These are phyloP conservation scores for Ophiostoma sp. DNA, from an alignment of 2,329 filamentous ascomycete genomes.

Conservation along the genomic window DNA sequence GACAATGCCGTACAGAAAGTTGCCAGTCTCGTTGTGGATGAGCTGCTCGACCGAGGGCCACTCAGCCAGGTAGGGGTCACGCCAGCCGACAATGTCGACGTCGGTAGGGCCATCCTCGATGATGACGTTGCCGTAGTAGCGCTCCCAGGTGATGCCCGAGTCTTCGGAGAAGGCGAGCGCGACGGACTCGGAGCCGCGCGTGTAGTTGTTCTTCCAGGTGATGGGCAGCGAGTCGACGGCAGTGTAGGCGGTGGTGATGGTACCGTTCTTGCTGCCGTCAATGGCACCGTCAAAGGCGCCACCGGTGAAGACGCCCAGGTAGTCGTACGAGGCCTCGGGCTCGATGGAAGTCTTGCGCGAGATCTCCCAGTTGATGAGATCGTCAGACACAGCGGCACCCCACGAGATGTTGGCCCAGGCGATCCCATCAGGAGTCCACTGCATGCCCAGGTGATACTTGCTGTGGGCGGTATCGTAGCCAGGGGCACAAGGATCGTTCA, in stretches of 20 bases:
- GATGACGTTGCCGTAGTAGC: conserved; percentile 33
- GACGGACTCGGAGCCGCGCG: conserved; percentile 39
- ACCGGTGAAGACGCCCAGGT: conserved; percentile 49
- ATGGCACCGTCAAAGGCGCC: conserved; percentile 46
- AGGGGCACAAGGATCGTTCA: conserved; percentile 46
- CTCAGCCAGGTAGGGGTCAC: conserved; percentile 34
- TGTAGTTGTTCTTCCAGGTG: conserved; percentile 38
- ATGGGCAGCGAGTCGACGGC: conserved; percentile 36
- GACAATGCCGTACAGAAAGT: conserved; percentile 42
- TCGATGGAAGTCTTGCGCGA: conserved; percentile 33
- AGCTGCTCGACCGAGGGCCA: conserved; percentile 32
- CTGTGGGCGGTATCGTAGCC: conserved; percentile 45
- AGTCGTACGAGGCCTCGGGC: conserved; percentile 42
- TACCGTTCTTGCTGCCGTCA: conserved; percentile 35
- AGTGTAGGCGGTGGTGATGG: conserved; percentile 32
- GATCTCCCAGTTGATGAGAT: conserved; percentile 41
- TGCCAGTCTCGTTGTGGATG: conserved; percentile 22
- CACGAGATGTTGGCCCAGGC: conserved; percentile 41
- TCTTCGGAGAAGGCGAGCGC: conserved; percentile 39
- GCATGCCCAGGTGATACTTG: conserved; percentile 49
- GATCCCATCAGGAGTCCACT: conserved; percentile 41
- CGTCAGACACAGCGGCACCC: conserved; percentile 39
- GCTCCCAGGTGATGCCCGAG: conserved; percentile 35
- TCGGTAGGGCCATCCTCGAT: conserved; percentile 32
- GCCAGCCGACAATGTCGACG: conserved; percentile 33